Conservation (phyloP, 805 yeast genomes). For the Metschnikowia corniflorae region DNA sequence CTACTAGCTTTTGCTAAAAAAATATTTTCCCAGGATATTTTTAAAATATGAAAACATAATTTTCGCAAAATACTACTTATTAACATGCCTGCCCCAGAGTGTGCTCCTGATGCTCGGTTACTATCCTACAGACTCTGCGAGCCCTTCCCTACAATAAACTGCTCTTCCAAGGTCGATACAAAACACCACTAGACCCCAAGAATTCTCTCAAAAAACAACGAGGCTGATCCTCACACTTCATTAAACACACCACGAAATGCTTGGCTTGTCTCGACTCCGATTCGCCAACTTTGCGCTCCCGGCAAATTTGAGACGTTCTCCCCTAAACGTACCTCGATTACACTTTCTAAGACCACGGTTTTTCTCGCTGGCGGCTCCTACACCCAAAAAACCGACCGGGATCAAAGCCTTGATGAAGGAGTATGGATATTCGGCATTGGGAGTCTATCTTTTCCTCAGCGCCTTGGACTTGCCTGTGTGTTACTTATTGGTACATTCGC, state of each 20-base stretch:
- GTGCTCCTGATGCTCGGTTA: too few relatives aligned
- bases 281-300: constrained; percentile 9
- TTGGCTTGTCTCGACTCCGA: constrained; percentile 3
- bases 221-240: too few relatives aligned
- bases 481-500: constrained; percentile 75
- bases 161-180: too few relatives aligned
- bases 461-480: constrained; percentile 79
- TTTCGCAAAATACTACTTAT: too few relatives aligned
- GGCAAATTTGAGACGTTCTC: constrained; percentile 3
- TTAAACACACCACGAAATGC: neutral
- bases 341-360: constrained; percentile 4
- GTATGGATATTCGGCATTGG: constrained; percentile 90
- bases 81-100: too few relatives aligned
- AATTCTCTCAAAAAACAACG: too few relatives aligned
- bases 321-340: neutral
- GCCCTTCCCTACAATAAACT: too few relatives aligned
- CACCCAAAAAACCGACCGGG: constrained; percentile 37
- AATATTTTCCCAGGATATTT: too few relatives aligned
- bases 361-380: constrained; percentile 3
- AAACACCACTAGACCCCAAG: neutral
- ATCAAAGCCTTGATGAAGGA: constrained; percentile 68
- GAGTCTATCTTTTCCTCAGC: constrained; percentile 73
- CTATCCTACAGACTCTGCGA: too few relatives aligned
- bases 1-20: too few relatives aligned
- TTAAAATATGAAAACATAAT: too few relatives aligned